Evolutionary conservation across 179 eudicot genomes (phyloP), one percentile per base, ranked within the genome.

Genomic region (Silene noctiflora): DNA sequence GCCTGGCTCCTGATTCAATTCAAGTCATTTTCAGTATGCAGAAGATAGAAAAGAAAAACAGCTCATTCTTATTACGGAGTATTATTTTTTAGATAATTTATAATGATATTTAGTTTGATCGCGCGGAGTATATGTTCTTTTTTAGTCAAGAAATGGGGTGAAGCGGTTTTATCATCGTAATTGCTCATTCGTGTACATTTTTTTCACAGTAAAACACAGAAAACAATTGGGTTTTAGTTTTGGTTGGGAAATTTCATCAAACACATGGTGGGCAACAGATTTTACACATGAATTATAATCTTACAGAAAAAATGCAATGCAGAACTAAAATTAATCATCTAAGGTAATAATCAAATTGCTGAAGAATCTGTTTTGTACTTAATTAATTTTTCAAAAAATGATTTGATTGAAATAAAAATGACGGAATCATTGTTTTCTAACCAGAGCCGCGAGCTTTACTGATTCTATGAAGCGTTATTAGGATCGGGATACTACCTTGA

Each of bases 231-330:
- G 33, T 64, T 1, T 14, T 13, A 64, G 24, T 64, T 64, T 24
- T 64, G 13, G 33, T 27, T 64, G 68, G 68, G 39, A 31, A 14
- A 64, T 27, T 64, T 64, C 68, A 27, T 25, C 68, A 27, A 64
- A 29, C 39, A 64, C 1, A 24, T 64, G 39, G 68, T 27, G 16
- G 68, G 44, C 68, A 64, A 64, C 8, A 29, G 1, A 62, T 62
- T 17, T 3, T 59, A 20, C 25, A 62, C 25, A 11, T 8, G 67
- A 22, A 62, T 1, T 24, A 25, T 22, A 3, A 62, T 22, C 17
- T 4, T 24, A 10, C 16, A 63, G 33, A 63, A 10, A 63, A 22
- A 63, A 22, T 1, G 29, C 14, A 63, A 63, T 12, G 39, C 24
- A 22, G 14, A 63, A 64, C 68, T 4, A 29, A 17, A 64, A 14